Base-by-base conservation (phyloP, 2,329 filamentous ascomycete species). In the Zarea fungicola region DNA sequence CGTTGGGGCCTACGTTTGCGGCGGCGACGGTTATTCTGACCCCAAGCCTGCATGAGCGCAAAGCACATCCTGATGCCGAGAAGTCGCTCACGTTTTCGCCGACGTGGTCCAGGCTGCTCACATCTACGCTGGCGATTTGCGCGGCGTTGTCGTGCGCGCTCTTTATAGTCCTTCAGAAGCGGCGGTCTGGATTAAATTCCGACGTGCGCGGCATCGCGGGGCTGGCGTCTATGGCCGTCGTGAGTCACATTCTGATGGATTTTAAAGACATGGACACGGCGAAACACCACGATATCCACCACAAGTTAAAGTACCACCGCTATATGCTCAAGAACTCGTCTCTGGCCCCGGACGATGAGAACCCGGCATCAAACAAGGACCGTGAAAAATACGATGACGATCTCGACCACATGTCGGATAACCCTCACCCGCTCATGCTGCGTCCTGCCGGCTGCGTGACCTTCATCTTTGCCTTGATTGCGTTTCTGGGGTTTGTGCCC, bases 171-270 rank as follows among this genome's bases (percentile, higher is more conserved):
- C 75, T 88, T 36, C 76, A 78, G 48, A 72, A 72, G 14, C 73
- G 85, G 19, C 80, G 78, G 32, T 85, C 83, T 4, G 85, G 85
- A 1, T 70, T 89, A 14, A 64, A 81, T 3, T 78, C 79, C 6
- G 83, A 89, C 59, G 84, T 87, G 6, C 82, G 81, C 55, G 85
- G 85, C 6, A 87, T 89, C 44, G 84, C 85, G 2, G 85, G 85
- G 2, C 73, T 89, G 31, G 85, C 85, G 6, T 81, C 84, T 49
- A 88, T 89, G 84, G 85, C 85, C 9, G 85, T 86, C 3, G 79
- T 80, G 52, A 82, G 78, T 54, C 85, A 89, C 55, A 86, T 89
- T 60, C 68, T 89, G 54, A 82, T 81, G 65, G 85, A 89, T 60
- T 89, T 89, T 60, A 81, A 81, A 54, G 83, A 83, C 49, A 78